Conservation (phyloP, 1,139 yeast species). For the Geotrichum klebahnii region DNA sequence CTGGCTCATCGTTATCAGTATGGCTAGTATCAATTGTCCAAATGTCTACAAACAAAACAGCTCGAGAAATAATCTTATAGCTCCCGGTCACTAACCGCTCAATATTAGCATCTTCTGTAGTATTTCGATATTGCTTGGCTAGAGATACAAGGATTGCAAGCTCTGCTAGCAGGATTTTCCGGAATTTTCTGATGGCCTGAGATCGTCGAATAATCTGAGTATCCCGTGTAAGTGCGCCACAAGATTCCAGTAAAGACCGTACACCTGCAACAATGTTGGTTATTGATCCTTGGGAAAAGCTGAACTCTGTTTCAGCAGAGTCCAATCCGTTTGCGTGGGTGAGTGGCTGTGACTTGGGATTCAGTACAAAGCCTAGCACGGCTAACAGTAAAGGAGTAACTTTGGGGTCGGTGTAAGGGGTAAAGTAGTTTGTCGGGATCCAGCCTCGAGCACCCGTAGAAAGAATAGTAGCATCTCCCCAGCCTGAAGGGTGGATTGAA, state of each 20-base stretch:
- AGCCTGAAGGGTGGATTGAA: slow-evolving; percentile 85
- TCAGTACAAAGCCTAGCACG: slow-evolving; percentile 68
- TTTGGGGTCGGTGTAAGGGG: slow-evolving; percentile 50
- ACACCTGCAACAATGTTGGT: slow-evolving; percentile 80
- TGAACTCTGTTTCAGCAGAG: slow-evolving; percentile 24
- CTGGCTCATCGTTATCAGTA: neutral
- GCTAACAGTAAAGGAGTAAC: slow-evolving; percentile 58
- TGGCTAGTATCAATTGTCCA: slow-evolving; percentile 48
- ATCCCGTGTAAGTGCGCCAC: slow-evolving; percentile 84
- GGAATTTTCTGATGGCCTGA: slow-evolving; percentile 63
- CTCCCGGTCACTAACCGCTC: slow-evolving; percentile 69
- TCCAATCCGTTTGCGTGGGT: slow-evolving; percentile 7
- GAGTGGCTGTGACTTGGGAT: slow-evolving; percentile 46
- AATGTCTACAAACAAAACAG: slow-evolving; percentile 65
- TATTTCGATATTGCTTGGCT: slow-evolving; percentile 77
- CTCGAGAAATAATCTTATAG: slow-evolving; percentile 68
- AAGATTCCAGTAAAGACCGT: slow-evolving; percentile 63
- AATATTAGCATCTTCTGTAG: slow-evolving; percentile 60
- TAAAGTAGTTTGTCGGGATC: slow-evolving; percentile 92
- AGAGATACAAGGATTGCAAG: slow-evolving; percentile 85
- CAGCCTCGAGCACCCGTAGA: slow-evolving; percentile 79
- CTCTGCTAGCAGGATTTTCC: slow-evolving; percentile 81
- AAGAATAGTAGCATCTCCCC: slow-evolving; percentile 92
- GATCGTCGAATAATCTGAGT: slow-evolving; percentile 68
- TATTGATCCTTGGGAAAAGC: slow-evolving; percentile 43